phyloP scores from a whole-genome alignment of 495 filamentous ascomycete genomes.

The Penicillium antarcticum region DNA sequence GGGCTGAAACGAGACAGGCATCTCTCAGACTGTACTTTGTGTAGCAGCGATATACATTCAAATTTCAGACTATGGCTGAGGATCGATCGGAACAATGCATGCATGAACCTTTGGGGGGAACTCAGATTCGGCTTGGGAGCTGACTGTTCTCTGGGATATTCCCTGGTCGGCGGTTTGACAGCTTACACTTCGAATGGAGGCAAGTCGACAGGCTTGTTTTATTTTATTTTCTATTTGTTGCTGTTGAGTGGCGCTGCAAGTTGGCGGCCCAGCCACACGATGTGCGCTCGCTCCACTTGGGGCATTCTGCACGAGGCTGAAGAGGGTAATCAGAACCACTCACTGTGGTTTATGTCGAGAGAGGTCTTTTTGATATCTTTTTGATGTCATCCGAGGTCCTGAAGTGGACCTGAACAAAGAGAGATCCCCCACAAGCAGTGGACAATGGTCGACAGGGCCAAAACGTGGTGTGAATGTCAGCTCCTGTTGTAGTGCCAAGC shows the following conservation, averaged over 20 bases:
- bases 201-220: too few species aligned
- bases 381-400: neutral
- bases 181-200: neutral
- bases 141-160: conserved; percentile 13
- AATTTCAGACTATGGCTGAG: conserved; percentile 7
- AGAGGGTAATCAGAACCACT: conserved; percentile 6
- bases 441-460: too few species aligned
- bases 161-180: conserved; percentile 14
- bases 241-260: conserved; percentile 8
- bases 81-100: conserved; percentile 16
- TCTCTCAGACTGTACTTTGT: neutral
- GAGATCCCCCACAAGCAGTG: too few species aligned
- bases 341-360: neutral
- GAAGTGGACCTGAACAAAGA: neutral
- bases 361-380: too few species aligned
- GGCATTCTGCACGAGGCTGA: conserved; percentile 15
- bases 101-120: conserved; percentile 8
- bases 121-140: conserved; percentile 8
- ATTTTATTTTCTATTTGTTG: neutral
- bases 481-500: conserved; percentile 3
- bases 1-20: too few species aligned
- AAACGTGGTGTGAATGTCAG: neutral
- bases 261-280: conserved; percentile 11
- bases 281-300: conserved; percentile 3
- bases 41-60: neutral